Conservation (phyloP, 805 yeast genomes). For the Candida parachauliodes region DNA sequence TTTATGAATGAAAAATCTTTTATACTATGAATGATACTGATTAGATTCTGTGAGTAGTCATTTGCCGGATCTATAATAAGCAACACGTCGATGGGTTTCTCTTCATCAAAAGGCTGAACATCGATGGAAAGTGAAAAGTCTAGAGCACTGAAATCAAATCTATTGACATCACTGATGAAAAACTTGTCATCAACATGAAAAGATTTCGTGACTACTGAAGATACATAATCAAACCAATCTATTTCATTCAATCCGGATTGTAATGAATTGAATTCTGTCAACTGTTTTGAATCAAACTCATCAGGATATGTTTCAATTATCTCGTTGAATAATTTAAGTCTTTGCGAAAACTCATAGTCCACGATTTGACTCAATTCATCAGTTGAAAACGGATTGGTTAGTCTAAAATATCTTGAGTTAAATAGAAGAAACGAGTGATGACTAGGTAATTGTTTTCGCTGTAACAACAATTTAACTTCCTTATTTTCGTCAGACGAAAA, state of each 20-base stretch:
- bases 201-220: slow-evolving; percentile 42
- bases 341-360: slow-evolving; percentile 45
- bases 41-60: slow-evolving; percentile 61
- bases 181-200: slow-evolving; percentile 42
- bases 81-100: slow-evolving; percentile 48
- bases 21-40: slow-evolving; percentile 44
- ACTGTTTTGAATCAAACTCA: slow-evolving; percentile 15
- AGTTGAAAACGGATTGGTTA: slow-evolving; percentile 17
- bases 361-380: slow-evolving; percentile 36
- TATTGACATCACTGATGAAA: slow-evolving; percentile 39
- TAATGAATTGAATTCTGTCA: slow-evolving; percentile 17
- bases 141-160: slow-evolving; percentile 43
- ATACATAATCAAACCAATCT: slow-evolving; percentile 47
- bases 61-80: slow-evolving; percentile 70
- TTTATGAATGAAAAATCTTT: slow-evolving; percentile 47
- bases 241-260: slow-evolving; percentile 2
- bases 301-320: slow-evolving; percentile 26
- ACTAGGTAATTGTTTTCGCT: slow-evolving; percentile 26
- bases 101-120: slow-evolving; percentile 16
- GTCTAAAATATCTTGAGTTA: slow-evolving; percentile 52
- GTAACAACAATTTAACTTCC: slow-evolving; percentile 18
- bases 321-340: slow-evolving; percentile 33
- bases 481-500: background rate
- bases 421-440: slow-evolving; percentile 40
- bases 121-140: slow-evolving; percentile 24